Conservation (phyloP, 2,329 filamentous ascomycete genomes). For the Penicillium griseofulvum region DNA sequence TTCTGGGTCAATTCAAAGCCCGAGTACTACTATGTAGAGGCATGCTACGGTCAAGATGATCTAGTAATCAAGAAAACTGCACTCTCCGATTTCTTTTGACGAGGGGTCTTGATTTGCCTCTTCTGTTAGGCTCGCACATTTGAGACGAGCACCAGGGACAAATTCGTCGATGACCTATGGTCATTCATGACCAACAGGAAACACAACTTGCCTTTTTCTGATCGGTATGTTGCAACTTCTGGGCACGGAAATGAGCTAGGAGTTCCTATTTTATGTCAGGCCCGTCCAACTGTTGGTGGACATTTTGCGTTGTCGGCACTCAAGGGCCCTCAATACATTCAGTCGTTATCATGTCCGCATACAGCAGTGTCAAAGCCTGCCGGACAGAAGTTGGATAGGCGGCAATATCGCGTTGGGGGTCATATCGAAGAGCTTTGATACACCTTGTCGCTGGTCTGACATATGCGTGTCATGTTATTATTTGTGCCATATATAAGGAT, state of each 20-base stretch:
- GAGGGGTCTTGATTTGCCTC: no score
- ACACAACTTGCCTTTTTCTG: conserved; percentile 46
- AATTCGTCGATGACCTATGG: conserved; percentile 44
- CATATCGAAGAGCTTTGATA: conserved; percentile 15
- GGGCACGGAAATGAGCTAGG: conserved; percentile 32
- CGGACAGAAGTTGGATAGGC: neutral
- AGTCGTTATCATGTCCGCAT: conserved; percentile 10
- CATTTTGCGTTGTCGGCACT: conserved; percentile 45
- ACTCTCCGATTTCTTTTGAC: no score
- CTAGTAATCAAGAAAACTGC: no score
- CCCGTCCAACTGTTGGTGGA: conserved; percentile 44
- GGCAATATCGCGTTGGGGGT: neutral
- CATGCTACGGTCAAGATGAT: no score
- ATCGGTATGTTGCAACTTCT: conserved; percentile 41
- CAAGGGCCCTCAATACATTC: conserved; percentile 29
- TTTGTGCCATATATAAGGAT: neutral
- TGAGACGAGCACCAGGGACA: conserved; percentile 26
- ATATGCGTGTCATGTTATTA: neutral
- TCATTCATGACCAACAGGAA: conserved; percentile 43
- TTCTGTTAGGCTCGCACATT: no score
- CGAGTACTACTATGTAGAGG: no score
- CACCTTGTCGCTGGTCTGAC: neutral
- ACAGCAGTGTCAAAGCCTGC: neutral
- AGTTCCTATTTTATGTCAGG: conserved; percentile 34
- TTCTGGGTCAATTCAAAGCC: no score